Percentiles rank a stretch among this genome's conserved stretches.
Conservation (phyloP, 495 filamentous ascomycete genomes). For the Penicillium turbatum region DNA sequence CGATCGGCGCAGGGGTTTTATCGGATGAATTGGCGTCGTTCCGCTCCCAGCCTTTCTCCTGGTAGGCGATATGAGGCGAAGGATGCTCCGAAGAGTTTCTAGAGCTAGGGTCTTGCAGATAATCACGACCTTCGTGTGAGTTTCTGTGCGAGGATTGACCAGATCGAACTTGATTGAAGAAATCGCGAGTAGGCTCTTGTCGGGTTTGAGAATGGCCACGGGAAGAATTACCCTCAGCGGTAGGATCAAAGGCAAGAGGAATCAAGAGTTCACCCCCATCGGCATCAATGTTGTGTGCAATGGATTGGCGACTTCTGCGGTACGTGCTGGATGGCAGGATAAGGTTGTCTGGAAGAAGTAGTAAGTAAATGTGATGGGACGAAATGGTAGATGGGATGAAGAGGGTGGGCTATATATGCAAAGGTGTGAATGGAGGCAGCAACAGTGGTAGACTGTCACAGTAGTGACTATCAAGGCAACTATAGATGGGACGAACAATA, state of each 20-base stretch:
- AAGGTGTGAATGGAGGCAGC: not conserved
- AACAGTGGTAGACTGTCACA: no score
- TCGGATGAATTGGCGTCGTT: slow-evolving; percentile 34
- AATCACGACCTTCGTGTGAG: slow-evolving; percentile 20
- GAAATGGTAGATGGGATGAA: not conserved
- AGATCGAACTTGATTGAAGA: slow-evolving; percentile 15
- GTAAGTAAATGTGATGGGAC: not conserved
- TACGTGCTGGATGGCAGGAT: slow-evolving; percentile 73
- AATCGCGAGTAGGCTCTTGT: slow-evolving; percentile 35
- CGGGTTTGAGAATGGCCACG: slow-evolving; percentile 27
- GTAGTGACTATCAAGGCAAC: not conserved
- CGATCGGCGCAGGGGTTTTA: slow-evolving; percentile 65
- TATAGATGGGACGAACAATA: not conserved
- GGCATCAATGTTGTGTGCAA: slow-evolving; percentile 55
- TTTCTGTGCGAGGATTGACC: slow-evolving; percentile 19
- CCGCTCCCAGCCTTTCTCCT: slow-evolving; percentile 71
- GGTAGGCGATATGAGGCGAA: slow-evolving; percentile 87
- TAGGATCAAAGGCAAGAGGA: slow-evolving; percentile 85
- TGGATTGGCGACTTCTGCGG: slow-evolving; percentile 70
- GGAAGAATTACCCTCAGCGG: slow-evolving; percentile 49
- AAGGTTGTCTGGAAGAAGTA: slow-evolving; percentile 45
- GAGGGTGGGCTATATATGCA: no score
- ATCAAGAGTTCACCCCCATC: slow-evolving; percentile 78
- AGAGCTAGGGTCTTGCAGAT: slow-evolving; percentile 14
- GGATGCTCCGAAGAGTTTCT: slow-evolving; percentile 31